Percentiles rank a stretch among this genome's conserved stretches.
Conservation (phyloP, 768 basidiomycete species). For the Pleurotus tuber-regium region DNA sequence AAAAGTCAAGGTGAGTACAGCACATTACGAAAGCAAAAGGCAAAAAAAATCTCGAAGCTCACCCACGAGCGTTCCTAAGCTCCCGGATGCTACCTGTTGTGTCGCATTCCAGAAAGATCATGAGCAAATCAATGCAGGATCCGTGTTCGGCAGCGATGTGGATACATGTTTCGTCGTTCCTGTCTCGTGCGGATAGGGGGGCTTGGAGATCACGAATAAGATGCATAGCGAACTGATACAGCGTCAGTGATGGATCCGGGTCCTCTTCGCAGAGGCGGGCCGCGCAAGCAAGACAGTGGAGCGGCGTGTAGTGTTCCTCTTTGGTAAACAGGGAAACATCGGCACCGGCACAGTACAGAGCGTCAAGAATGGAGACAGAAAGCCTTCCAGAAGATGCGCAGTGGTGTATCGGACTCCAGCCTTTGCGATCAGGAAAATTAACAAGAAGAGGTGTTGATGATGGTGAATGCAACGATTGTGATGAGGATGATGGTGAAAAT, state of each 20-base stretch:
- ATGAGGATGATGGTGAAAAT: slow-evolving; percentile 34
- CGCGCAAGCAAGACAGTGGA: slow-evolving; percentile 61
- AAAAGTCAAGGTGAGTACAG: slow-evolving; percentile 14
- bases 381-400: slow-evolving; percentile 56
- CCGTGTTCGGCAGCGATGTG: slow-evolving; percentile 80
- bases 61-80: slow-evolving; percentile 73
- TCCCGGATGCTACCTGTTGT: slow-evolving; percentile 50
- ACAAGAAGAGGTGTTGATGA: slow-evolving; percentile 55
- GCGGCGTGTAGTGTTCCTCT: slow-evolving; percentile 60
- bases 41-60: slow-evolving; percentile 26
- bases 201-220: slow-evolving; percentile 68
- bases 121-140: slow-evolving; percentile 57
- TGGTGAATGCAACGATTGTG: too few relatives aligned
- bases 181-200: slow-evolving; percentile 65
- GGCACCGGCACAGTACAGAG: slow-evolving; percentile 73
- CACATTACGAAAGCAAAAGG: not conserved
- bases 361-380: slow-evolving; percentile 61
- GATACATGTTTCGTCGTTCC: slow-evolving; percentile 71
- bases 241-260: slow-evolving; percentile 25
- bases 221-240: slow-evolving; percentile 63
- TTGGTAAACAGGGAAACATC: slow-evolving; percentile 70
- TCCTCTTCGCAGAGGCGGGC: slow-evolving; percentile 32
- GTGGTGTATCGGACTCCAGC: slow-evolving; percentile 75
- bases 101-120: slow-evolving; percentile 66
- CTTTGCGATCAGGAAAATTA: slow-evolving; percentile 63